These are phyloP conservation scores for Populus tremula DNA, from an alignment of 345 rosid species.

Conservation along the genomic window DNA sequence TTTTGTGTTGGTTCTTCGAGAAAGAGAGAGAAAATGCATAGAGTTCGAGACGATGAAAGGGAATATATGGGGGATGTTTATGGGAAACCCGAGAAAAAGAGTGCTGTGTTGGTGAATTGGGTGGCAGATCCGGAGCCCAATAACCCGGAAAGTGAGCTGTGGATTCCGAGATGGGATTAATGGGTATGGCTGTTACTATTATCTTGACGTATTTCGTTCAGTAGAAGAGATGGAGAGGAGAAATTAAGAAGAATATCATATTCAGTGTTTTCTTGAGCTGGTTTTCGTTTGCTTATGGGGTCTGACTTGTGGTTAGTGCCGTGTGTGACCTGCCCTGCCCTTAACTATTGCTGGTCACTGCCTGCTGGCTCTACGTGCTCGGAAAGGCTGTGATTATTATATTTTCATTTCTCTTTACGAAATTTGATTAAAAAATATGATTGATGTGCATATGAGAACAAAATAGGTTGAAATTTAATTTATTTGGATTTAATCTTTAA, in stretches of 20 bases:
- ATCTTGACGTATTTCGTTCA: constrained; percentile 1
- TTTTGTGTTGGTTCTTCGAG: neutral
- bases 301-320: constrained; percentile 15
- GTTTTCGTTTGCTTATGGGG: neutral
- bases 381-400: neutral
- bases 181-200: constrained; percentile 11
- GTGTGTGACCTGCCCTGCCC: neutral
- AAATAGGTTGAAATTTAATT: neutral
- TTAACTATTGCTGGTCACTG: neutral
- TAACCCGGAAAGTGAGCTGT: constrained; percentile 43
- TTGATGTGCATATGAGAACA: neutral
- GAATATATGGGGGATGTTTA: neutral
- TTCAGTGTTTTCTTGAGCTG: neutral
- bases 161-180: constrained; percentile 33
- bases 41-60: neutral
- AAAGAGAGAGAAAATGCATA: neutral
- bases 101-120: constrained; percentile 49
- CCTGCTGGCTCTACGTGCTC: neutral
- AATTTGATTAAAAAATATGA: neutral
- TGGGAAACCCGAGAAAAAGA: constrained; percentile 24
- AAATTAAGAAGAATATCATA: neutral
- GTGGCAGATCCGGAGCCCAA: constrained; percentile 66
- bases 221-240: neutral
- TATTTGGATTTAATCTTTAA: neutral
- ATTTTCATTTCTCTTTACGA: neutral